Conservation (phyloP, 768 basidiomycete genomes). For the Pulveroboletus sp. region DNA sequence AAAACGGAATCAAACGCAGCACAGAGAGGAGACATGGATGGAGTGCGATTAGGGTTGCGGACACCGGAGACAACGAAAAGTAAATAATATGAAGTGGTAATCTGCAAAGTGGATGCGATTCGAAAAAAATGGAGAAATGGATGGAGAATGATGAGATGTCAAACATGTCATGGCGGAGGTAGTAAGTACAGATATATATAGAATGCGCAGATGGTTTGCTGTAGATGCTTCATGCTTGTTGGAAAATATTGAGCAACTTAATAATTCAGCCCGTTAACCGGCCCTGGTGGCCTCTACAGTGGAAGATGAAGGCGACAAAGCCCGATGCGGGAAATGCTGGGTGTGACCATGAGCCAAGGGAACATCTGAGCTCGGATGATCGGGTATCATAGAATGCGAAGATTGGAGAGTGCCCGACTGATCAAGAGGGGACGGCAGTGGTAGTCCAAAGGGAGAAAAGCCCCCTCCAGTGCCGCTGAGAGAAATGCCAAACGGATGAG, state of each 20-base stretch:
- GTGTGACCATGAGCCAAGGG: conserved; percentile 32
- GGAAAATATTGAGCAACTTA: conserved; percentile 36
- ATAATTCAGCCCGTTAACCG: conserved; percentile 39
- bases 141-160: conserved; percentile 30
- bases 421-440: conserved; percentile 30
- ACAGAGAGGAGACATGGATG: conserved; percentile 14
- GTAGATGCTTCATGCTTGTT: conserved; percentile 40
- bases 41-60: conserved; percentile 32
- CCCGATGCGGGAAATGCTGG: conserved; percentile 39
- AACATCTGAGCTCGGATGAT: conserved; percentile 31
- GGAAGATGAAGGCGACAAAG: conserved; percentile 37
- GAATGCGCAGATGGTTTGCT: conserved; percentile 39
- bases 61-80: conserved; percentile 19
- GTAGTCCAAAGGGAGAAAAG: conserved; percentile 33
- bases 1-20: conserved; percentile 13
- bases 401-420: conserved; percentile 26
- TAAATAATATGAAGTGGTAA: conserved; percentile 29
- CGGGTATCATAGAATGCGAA: conserved; percentile 36
- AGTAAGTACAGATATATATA: conserved; percentile 41
- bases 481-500: conserved; percentile 32
- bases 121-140: conserved; percentile 18
- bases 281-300: conserved; percentile 39
- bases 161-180: conserved; percentile 32
- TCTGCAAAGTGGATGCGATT: conserved; percentile 29
- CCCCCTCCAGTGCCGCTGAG: conserved; percentile 24